phyloP scores from a whole-genome alignment of 164 flowering plant genomes.

The Amborella trichopoda region DNA sequence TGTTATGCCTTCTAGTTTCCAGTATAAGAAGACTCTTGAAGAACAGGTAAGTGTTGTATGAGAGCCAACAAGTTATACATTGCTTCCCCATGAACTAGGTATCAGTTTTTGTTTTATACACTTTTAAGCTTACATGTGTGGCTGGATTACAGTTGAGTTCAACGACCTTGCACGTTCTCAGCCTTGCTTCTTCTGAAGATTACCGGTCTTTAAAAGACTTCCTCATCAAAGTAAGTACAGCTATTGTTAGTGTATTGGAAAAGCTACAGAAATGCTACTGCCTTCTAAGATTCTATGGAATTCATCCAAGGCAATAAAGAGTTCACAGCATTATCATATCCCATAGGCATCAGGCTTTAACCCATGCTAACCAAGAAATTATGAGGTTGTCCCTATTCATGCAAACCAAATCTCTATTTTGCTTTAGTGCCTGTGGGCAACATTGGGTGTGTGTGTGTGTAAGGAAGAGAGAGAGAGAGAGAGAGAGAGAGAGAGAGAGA shows the following conservation, averaged over 20 bases:
- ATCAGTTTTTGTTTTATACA: not conserved
- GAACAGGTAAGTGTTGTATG: slow-evolving; percentile 78
- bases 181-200: slow-evolving; percentile 38
- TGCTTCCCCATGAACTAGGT: no score
- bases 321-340: not conserved
- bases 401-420: no score
- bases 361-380: not conserved
- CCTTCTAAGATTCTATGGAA: not conserved
- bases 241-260: no score
- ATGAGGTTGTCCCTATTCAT: no score
- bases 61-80: no score
- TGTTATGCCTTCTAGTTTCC: slow-evolving; percentile 60
- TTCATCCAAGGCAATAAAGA: not conserved
- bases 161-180: slow-evolving; percentile 68
- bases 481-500: no score
- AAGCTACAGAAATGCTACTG: no score
- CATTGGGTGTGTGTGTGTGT: no score
- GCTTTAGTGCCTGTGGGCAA: no score
- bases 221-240: slow-evolving; percentile 52
- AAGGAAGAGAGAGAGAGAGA: no score
- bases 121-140: not conserved
- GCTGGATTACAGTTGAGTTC: slow-evolving; percentile 47
- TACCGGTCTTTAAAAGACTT: slow-evolving; percentile 50
- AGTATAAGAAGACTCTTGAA: slow-evolving; percentile 67
- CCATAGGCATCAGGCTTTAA: not conserved